Base-by-base conservation (phyloP, 257 asterid genomes). In the Ligustrum vulgare region DNA sequence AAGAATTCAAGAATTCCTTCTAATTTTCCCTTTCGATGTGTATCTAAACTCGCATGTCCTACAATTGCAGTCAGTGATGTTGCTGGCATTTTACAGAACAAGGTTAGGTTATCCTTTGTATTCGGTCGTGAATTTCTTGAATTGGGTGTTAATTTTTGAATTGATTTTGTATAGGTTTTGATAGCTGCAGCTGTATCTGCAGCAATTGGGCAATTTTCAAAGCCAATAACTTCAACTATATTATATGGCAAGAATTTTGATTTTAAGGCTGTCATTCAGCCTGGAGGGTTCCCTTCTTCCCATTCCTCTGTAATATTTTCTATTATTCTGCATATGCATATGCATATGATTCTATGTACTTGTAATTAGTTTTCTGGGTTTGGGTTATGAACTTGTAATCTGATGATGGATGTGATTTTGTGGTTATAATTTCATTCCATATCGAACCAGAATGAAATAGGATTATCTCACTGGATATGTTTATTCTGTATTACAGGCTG, bases 271-370 rank as follows among this genome's bases (percentile, higher is more conserved):
- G 87, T 80, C 67, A 33, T 89, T 41, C 89, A 84, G 39, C 79
- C 97, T 82, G 98, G 97, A 77, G 97, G 98, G 7, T 87, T 94
- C 74, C 98, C 98, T 83, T 94, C 98, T 51, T 88, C 96, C 0
- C 98, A 94, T 86, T 90, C 98, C 68, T 94, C 97, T 65, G 97
- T 91, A 86, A 83, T 43, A 13, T 12, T 18, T 22, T 28, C 77
- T 58, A 32, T 11, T 54, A 11, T 74, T 54, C 23, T 37, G 16
- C 54, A 45, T 58, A 3, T 72, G 16, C 54, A 45, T 58, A 3
- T 72, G 33, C 20, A 32, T 58, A 2, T 65, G 47, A 23, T 62
- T 35, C 23, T n/a, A 8, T 54, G n/a, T 11, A 3, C 41, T 33
- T 34, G 37, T 5, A 18, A 18, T 33, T 32, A 20, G 20, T 43